A percentile compares a stretch with the other conserved stretches of the same genome.
Conservation (phyloP, 768 basidiomycete genomes). For the Russula compacta region DNA sequence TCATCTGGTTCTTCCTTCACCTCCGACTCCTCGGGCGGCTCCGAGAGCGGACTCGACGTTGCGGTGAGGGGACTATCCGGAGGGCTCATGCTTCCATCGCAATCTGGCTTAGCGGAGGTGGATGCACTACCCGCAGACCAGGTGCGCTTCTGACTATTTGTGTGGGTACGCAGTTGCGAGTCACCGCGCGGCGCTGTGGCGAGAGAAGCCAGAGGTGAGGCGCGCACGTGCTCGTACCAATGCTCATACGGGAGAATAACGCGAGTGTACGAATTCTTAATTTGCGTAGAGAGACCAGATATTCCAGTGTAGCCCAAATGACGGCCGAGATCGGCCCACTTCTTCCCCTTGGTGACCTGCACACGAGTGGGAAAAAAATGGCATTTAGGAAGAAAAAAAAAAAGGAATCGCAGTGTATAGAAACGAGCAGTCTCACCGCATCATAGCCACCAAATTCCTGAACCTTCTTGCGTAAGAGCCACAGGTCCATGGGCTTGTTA, state of each 20-base stretch:
- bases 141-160: constrained; percentile 40
- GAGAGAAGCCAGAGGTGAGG: constrained; percentile 41
- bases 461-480: constrained; percentile 89
- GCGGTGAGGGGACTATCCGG: constrained; percentile 71
- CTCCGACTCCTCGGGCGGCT: constrained; percentile 72
- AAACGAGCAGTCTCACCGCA: constrained; percentile 42
- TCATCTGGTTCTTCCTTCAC: constrained; percentile 43
- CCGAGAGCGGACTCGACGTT: constrained; percentile 69
- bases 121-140: constrained; percentile 31
- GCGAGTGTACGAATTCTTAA: constrained; percentile 82
- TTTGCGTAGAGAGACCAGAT: constrained; percentile 74
- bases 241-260: constrained; percentile 96
- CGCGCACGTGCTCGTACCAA: constrained; percentile 69
- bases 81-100: constrained; percentile 32
- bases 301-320: constrained; percentile 75
- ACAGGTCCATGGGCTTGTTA: constrained; percentile 86
- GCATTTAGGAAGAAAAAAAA: neutral
- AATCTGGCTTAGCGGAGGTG: constrained; percentile 21
- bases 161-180: constrained; percentile 39
- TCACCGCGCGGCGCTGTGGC: constrained; percentile 20
- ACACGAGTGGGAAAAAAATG: neutral
- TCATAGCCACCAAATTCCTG: constrained; percentile 83
- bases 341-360: constrained; percentile 75
- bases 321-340: constrained; percentile 83
- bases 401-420: neutral